phyloP scores from a whole-genome alignment of 2,329 filamentous ascomycete species.

The Ilyonectria sp. region DNA sequence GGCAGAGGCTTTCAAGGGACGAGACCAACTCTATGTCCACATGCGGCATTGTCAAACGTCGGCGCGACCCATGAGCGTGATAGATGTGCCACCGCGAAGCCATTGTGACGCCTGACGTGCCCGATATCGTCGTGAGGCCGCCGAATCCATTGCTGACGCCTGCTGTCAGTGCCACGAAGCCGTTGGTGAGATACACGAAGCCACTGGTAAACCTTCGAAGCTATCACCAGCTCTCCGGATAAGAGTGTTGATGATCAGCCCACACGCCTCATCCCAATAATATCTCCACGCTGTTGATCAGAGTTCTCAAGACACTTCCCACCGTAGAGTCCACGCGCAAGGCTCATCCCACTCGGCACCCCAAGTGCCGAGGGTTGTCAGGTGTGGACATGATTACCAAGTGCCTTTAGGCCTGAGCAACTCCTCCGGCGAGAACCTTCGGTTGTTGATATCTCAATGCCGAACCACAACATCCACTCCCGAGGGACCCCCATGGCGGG shows the following conservation, averaged over 20 bases:
- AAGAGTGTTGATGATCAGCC: neutral
- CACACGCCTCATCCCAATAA: neutral
- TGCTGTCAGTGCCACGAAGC: no score
- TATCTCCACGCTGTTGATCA: neutral
- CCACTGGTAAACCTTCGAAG: neutral
- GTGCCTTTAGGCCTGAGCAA: neutral
- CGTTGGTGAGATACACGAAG: neutral
- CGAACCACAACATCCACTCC: neutral
- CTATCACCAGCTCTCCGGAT: neutral
- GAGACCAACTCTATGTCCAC: neutral
- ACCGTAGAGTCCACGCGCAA: conserved; percentile 3
- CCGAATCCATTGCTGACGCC: no score
- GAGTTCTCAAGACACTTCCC: conserved; percentile 3
- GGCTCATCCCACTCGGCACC: conserved; percentile 13
- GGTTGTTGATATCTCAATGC: neutral
- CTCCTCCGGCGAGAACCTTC: neutral
- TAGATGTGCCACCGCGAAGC: neutral
- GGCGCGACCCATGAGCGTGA: neutral
- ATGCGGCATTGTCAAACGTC: neutral
- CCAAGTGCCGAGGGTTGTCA: neutral
- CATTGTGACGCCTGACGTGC: neutral
- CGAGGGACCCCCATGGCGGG: neutral
- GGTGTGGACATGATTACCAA: neutral
- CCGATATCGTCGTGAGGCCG: neutral
- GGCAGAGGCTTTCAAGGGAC: conserved; percentile 4